A percentile compares a stretch with the other conserved stretches of the same genome.
Evolutionary conservation across 1,139 yeast species (phyloP).

Genomic region (Kodamaea sp.): DNA sequence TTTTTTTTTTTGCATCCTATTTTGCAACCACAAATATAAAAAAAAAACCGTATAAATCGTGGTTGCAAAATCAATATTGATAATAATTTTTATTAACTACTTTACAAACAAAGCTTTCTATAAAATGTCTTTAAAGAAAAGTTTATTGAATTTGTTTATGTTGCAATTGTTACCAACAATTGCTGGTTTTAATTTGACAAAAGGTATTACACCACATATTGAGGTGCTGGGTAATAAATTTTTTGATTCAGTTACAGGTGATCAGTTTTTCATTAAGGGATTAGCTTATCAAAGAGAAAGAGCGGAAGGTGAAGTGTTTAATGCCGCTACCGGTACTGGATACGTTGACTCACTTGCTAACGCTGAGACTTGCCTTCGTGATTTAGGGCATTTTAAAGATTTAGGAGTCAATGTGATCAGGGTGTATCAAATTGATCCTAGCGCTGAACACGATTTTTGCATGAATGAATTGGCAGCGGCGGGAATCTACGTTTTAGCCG

Average conservation of each 20-base stretch:
- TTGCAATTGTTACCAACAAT: too few relatives aligned
- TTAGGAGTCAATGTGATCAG: constrained; percentile 52
- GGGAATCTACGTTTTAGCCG: constrained; percentile 56
- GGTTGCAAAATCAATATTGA: too few relatives aligned
- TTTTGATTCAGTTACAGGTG: constrained; percentile 36
- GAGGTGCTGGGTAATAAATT: constrained; percentile 47
- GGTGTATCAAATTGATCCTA: constrained; percentile 54
- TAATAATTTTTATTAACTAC: too few relatives aligned
- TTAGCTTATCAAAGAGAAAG: constrained; percentile 55
- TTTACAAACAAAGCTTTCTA: too few relatives aligned
- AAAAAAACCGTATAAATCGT: too few relatives aligned
- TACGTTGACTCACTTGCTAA: constrained; percentile 55
- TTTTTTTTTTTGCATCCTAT: too few relatives aligned
- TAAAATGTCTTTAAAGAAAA: too few relatives aligned
- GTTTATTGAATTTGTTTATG: too few relatives aligned
- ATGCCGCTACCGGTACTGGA: constrained; percentile 23
- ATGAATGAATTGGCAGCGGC: constrained; percentile 49
- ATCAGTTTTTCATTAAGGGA: constrained; percentile 56
- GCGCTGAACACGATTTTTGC: constrained; percentile 49
- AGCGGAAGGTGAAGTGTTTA: constrained; percentile 27
- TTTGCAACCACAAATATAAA: too few relatives aligned
- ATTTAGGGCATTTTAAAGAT: constrained; percentile 43
- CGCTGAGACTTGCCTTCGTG: constrained; percentile 45
- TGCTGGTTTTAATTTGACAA: not conserved
- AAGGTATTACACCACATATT: constrained; percentile 18